Evolutionary conservation across 345 rosid genomes (phyloP).

Genomic region (Cardamine resedifolia): DNA sequence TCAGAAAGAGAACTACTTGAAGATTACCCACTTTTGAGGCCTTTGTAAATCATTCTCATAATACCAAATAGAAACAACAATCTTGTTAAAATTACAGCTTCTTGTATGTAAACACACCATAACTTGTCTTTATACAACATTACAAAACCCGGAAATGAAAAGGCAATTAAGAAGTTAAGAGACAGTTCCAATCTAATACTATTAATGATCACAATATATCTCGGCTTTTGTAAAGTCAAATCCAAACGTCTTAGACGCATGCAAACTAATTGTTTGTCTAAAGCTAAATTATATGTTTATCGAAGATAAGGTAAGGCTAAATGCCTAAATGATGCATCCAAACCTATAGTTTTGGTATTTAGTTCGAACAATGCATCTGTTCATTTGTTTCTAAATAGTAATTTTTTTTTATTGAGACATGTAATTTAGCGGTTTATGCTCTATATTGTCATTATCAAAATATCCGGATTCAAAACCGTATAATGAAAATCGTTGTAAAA

Average conservation of each 20-base stretch:
- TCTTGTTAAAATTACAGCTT: background rate
- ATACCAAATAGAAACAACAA: background rate
- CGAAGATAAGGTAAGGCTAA: background rate
- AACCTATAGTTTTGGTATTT: background rate
- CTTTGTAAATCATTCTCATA: constrained; percentile 40
- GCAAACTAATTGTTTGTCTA: background rate
- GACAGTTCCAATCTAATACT: background rate
- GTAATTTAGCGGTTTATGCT: too few relatives aligned
- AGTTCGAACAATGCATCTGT: too few relatives aligned
- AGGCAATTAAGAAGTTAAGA: background rate
- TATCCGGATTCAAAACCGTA: too few relatives aligned
- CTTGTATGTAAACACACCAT: background rate
- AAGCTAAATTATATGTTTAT: background rate
- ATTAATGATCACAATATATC: background rate
- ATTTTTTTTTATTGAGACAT: too few relatives aligned
- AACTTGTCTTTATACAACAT: background rate
- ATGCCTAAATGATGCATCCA: background rate
- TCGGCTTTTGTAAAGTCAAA: background rate
- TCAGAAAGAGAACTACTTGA: constrained; percentile 79
- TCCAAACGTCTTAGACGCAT: background rate
- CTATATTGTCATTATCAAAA: too few relatives aligned
- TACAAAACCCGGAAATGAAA: background rate
- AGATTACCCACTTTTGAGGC: constrained; percentile 91
- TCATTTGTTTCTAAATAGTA: too few relatives aligned
- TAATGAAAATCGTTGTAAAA: too few relatives aligned